Evolutionary conservation across 2,329 filamentous ascomycete species (phyloP).

Genomic region (Fusarium kyushuense): DNA sequence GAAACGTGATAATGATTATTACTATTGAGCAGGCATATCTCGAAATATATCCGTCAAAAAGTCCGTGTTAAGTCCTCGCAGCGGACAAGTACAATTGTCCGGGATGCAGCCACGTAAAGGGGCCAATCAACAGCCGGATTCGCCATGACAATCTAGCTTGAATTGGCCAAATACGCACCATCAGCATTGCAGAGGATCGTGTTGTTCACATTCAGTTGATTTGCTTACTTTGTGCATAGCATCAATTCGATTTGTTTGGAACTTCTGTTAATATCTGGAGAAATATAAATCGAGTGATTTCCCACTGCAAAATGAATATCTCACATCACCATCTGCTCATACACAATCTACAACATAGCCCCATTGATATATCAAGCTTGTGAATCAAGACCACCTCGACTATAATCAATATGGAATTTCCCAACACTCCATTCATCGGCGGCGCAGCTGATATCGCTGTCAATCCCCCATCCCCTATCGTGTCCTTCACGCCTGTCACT

Average conservation of each 20-base stretch:
- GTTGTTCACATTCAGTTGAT: background rate
- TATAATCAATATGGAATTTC: constrained; percentile 38
- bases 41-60: constrained; percentile 9
- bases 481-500: constrained; percentile 44
- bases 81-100: constrained; percentile 26
- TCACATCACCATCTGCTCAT: background rate
- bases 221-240: background rate
- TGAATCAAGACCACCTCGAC: no score
- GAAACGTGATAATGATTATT: background rate
- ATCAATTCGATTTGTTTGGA: background rate
- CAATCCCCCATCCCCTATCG: constrained; percentile 30
- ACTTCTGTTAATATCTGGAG: no score
- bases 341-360: fast-evolving
- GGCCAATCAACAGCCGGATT: constrained; percentile 18
- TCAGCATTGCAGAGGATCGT: background rate
- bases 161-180: constrained; percentile 11
- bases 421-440: constrained; percentile 40
- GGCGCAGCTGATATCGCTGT: constrained; percentile 42
- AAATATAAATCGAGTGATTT: constrained; percentile 20
- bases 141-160: constrained; percentile 12
- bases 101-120: background rate
- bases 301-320: background rate
- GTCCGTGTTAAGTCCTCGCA: constrained; percentile 4
- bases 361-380: fast-evolving
- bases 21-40: background rate